Base-by-base conservation (phyloP, 306 rosid species). In the Prunus padus region DNA sequence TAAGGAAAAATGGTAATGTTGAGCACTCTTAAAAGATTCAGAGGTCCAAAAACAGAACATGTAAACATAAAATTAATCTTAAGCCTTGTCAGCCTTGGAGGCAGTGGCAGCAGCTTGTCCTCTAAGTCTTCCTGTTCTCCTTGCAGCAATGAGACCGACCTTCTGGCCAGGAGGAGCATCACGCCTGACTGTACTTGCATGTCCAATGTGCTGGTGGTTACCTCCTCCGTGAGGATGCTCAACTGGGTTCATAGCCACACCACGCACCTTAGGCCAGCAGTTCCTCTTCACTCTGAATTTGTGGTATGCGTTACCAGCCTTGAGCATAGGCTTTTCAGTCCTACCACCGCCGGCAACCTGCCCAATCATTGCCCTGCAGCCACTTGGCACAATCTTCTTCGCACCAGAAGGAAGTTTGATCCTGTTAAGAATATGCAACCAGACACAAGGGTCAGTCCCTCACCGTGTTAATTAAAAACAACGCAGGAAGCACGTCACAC, bases 231-330 rank as follows among this genome's bases (percentile, higher is more conserved):
- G 80, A 59, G 79, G 79, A 75, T 75, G 79, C 72, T 75, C 79
- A 20, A 75, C 79, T 13, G 79, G 79, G 33, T 65, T 77, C 80
- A 77, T 77, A 8, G 80, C 80, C 69, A 77, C 80, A 77, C 80
- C 80, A 69, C 80, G 80, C 28, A 77, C 80, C 80, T 77, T 77
- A 28, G 80, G 80, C 80, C 80, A 77, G 75, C 80, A 77, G 75
- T 77, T 77, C 80, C 80, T 77, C 80, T 77, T 77, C 75, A 77
- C 80, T 69, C 80, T 77, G 51, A 77, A 77, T 22, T 77, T 77
- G 69, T 77, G 80, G 62, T 69, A 77, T 3, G 80, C 80, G 30
- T 77, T 77, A 45, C 80, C 80, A 0, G 80, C 80, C 75, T 77
- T 77, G n/a, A 77, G 80, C 72, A 77, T 72, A 46, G 80, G 80